Base-by-base conservation (phyloP, 345 rosid genomes). In the Rhodomyrtus tomentosa region DNA sequence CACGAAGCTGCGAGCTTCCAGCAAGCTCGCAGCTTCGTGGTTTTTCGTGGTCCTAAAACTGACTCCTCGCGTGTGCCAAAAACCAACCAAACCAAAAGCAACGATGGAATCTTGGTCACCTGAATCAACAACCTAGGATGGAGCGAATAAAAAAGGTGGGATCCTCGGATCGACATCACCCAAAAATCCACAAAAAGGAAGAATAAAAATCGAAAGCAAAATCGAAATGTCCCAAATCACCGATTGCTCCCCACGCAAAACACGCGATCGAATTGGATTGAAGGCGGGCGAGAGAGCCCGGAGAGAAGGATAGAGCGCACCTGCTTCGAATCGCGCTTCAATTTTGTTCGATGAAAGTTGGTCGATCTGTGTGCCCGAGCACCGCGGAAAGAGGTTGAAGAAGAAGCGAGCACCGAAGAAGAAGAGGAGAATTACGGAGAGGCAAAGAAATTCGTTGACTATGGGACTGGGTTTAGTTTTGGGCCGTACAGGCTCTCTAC, bases 21-120 rank as follows among this genome's bases (percentile, higher is more conserved):
- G 42, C 42, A 62, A 16, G 76, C 76, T 32, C 76, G 76, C 42
- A 32, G 0, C 76, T 32, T 62, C 42, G 22, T 10, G 42, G 42
- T 16, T 32, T 32, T 38, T 18, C 42, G 42, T 32, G 24, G 16
- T 62, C 42, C 76, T 0, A 18, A 62, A 62, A 20, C 74, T n/a
- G 74, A 8, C 0, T 3, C 20, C 73, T 59, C 38, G 38, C 73
- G 11, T 29, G 42, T 16, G 21, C 42, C 74, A 62, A 32, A 3
- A 62, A 62, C 42, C 42, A 0, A 0, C 42, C 12, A 0, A 29
- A 29, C 7, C 73, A 0, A 62, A 62, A 25, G 42, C 42, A 7
- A 0, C 42, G 22, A 32, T 2, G 0, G 18, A 62, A 22, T 0
- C 24, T 42, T 0, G 32, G 42, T 0, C 0, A 42, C 76, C 76